These are phyloP conservation scores for Myxozyma sirexii DNA, from an alignment of 805 yeast genomes.

Conservation along the genomic window DNA sequence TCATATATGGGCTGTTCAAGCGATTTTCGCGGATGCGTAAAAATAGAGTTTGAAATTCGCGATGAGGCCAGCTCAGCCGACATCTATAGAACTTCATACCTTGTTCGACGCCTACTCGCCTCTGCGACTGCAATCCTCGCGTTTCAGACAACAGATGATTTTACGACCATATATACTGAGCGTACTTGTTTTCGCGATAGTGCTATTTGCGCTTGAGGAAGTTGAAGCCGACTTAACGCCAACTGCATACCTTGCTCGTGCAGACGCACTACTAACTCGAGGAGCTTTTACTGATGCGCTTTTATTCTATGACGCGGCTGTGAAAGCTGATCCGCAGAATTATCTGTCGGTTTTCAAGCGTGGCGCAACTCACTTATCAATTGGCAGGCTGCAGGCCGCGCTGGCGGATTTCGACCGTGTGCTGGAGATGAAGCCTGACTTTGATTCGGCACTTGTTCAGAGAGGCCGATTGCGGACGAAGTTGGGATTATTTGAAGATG, in stretches of 20 bases:
- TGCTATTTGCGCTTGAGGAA: constrained; percentile 2
- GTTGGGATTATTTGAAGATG: constrained; percentile 39
- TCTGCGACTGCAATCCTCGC: too few relatives aligned
- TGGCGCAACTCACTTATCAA: constrained; percentile 43
- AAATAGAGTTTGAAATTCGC: background rate
- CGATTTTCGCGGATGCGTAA: background rate
- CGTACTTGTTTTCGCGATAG: background rate
- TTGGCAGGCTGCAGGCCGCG: constrained; percentile 43
- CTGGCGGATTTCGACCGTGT: constrained; percentile 43
- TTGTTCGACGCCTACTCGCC: background rate
- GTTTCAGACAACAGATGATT: background rate
- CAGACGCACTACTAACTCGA: constrained; percentile 31
- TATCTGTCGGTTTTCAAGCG: constrained; percentile 43
- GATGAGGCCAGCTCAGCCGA: constrained; percentile 13
- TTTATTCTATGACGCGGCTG: constrained; percentile 37
- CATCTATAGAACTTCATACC: background rate
- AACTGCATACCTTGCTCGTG: constrained; percentile 21
- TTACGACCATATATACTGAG: background rate
- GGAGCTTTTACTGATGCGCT: constrained; percentile 32
- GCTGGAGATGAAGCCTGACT: constrained; percentile 42
- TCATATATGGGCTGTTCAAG: too few relatives aligned
- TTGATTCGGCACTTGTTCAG: constrained; percentile 44
- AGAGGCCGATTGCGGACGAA: constrained; percentile 41
- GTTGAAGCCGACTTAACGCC: constrained; percentile 15
- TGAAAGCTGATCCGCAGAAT: constrained; percentile 38